Evolutionary conservation across 768 basidiomycete genomes (phyloP).

Genomic region (Filobasidium floriforme): DNA sequence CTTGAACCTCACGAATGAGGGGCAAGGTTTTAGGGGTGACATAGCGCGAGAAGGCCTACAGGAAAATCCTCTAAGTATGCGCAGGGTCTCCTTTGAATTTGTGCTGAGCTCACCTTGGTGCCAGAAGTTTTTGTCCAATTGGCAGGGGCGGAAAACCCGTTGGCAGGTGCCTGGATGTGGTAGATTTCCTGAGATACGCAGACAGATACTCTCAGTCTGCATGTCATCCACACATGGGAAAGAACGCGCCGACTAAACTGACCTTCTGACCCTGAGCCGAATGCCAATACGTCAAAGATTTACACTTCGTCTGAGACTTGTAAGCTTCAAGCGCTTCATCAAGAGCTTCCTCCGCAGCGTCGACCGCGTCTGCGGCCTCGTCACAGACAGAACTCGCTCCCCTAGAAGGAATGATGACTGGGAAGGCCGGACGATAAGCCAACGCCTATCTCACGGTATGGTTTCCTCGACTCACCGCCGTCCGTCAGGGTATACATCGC

Average conservation of each 20-base stretch:
- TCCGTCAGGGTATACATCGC: constrained; percentile 55
- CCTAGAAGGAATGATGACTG: constrained; percentile 65
- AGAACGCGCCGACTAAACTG: background rate
- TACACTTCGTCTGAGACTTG: constrained; percentile 62
- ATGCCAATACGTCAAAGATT: constrained; percentile 59
- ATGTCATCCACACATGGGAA: too few relatives aligned
- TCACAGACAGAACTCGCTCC: constrained; percentile 85
- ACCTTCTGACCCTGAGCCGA: constrained; percentile 78
- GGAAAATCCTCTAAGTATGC: constrained; percentile 13
- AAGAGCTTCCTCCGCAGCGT: constrained; percentile 61
- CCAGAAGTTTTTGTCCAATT: constrained; percentile 73
- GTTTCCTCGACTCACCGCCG: constrained; percentile 32
- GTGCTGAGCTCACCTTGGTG: constrained; percentile 59
- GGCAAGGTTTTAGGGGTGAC: constrained; percentile 63
- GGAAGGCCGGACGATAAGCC: constrained; percentile 13
- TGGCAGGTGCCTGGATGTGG: constrained; percentile 64
- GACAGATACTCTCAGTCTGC: background rate
- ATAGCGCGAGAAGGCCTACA: constrained; percentile 67
- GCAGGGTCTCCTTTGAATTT: background rate
- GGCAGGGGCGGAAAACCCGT: constrained; percentile 61
- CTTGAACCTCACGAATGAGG: constrained; percentile 74
- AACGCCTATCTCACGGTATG: background rate
- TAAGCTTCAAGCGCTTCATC: constrained; percentile 61
- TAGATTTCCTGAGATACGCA: constrained; percentile 66
- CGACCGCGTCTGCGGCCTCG: constrained; percentile 62